A percentile compares a stretch with the other conserved stretches of the same genome.
phyloP scores from a whole-genome alignment of 495 filamentous ascomycete genomes.

The Penicillium dipodomyicola region DNA sequence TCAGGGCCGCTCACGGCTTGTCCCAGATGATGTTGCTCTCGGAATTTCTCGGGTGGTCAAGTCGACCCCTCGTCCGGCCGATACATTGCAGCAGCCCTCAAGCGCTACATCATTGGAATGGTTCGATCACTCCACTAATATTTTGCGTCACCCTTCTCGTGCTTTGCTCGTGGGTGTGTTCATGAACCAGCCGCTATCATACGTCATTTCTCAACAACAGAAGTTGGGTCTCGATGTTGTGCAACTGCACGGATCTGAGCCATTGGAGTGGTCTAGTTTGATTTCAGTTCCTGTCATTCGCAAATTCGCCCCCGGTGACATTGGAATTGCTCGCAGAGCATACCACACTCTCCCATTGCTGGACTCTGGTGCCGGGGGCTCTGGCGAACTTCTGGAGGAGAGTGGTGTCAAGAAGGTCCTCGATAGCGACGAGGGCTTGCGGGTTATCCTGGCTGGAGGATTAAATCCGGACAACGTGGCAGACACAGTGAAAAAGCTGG shows the following conservation, averaged over 20 bases:
- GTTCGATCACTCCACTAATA: slow-evolving; percentile 57
- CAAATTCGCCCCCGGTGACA: slow-evolving; percentile 70
- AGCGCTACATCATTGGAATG: slow-evolving; percentile 52
- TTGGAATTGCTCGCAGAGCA: slow-evolving; percentile 67
- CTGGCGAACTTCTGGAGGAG: slow-evolving; percentile 72
- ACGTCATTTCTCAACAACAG: slow-evolving; percentile 72
- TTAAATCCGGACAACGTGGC: slow-evolving; percentile 72
- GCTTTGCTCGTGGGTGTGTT: slow-evolving; percentile 93
- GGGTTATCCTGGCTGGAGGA: slow-evolving; percentile 80
- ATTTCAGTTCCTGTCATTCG: slow-evolving; percentile 90
- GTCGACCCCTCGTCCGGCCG: slow-evolving; percentile 46
- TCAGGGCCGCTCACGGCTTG: slow-evolving; percentile 71
- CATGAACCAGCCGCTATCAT: slow-evolving; percentile 79
- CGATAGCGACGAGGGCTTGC: slow-evolving; percentile 58
- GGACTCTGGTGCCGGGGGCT: slow-evolving; percentile 80
- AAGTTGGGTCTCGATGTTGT: slow-evolving; percentile 82
- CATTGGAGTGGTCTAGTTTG: slow-evolving; percentile 81
- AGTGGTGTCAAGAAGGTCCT: slow-evolving; percentile 60
- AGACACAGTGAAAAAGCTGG: slow-evolving; percentile 56
- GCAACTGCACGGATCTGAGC: slow-evolving; percentile 89
- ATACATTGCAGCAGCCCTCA: slow-evolving; percentile 17
- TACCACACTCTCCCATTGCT: slow-evolving; percentile 82
- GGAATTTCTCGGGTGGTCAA: slow-evolving; percentile 79
- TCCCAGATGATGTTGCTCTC: slow-evolving; percentile 71
- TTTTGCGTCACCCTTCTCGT: slow-evolving; percentile 54